Evolutionary conservation across 257 asterid genomes (phyloP).

Genomic region (Haberlea rhodopensis): DNA sequence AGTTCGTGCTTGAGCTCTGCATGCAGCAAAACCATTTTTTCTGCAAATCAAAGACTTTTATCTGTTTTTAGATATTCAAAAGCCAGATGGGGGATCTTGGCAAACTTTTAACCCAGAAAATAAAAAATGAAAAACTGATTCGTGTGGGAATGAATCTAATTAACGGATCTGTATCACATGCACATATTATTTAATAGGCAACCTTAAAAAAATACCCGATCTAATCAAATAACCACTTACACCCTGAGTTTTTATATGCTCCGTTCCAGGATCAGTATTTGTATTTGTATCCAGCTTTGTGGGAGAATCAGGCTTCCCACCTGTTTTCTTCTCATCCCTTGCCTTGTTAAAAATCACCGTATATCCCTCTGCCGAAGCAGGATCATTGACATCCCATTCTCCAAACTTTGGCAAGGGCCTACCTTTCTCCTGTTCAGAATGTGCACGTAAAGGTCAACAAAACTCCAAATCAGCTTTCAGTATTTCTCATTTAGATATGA

Average conservation of each 20-base stretch:
- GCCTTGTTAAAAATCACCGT: conserved; percentile 66
- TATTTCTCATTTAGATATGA: conserved; percentile 1
- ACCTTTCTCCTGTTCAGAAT: conserved; percentile 44
- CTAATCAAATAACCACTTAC: conserved; percentile 27
- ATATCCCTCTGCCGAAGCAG: conserved; percentile 70
- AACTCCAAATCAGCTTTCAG: not conserved
- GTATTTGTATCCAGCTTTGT: conserved; percentile 29
- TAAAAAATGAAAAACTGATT: too few relatives aligned
- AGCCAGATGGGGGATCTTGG: not conserved
- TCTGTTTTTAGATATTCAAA: conserved; percentile 18
- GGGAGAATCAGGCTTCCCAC: conserved; percentile 58
- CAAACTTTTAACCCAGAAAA: too few relatives aligned
- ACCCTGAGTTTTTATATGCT: conserved; percentile 46
- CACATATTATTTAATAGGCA: not conserved
- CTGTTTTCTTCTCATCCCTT: conserved; percentile 65
- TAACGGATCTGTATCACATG: not conserved
- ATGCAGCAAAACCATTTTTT: conserved; percentile 94
- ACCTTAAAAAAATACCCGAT: too few relatives aligned
- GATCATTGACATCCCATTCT: conserved; percentile 70
- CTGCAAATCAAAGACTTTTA: conserved; percentile 44
- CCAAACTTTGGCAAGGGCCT: conserved; percentile 71
- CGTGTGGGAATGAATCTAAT: too few relatives aligned
- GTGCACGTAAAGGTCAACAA: conserved; percentile 1
- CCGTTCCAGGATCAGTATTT: conserved; percentile 33
- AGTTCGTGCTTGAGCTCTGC: conserved; percentile 66